Conservation (phyloP, 768 basidiomycete genomes). For the Infundibulicybe gibba region DNA sequence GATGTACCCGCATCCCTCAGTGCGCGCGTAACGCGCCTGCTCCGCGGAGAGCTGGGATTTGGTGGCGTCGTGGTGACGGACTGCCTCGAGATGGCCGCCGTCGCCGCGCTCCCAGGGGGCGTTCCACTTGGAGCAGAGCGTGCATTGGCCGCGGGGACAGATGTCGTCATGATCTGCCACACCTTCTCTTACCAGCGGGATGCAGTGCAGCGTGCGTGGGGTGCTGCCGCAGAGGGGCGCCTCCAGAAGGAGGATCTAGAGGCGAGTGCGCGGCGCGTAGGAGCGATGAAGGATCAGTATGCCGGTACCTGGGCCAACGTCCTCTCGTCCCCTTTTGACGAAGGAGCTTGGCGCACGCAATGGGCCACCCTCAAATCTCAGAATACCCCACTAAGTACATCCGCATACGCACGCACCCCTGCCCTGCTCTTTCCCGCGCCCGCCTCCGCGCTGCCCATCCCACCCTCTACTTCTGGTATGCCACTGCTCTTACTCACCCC, state of each 20-base stretch:
- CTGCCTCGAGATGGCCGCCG: slow-evolving; percentile 76
- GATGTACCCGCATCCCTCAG: slow-evolving; percentile 62
- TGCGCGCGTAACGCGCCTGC: slow-evolving; percentile 45
- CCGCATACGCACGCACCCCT: slow-evolving; percentile 44
- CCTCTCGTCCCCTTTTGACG: slow-evolving; percentile 22
- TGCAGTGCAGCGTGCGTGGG: slow-evolving; percentile 48
- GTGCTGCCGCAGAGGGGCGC: slow-evolving; percentile 42
- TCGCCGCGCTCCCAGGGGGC: slow-evolving; percentile 42
- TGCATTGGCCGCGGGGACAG: slow-evolving; percentile 60
- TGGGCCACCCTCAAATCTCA: slow-evolving; percentile 34
- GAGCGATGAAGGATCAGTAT: slow-evolving; percentile 46
- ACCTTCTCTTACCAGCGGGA: slow-evolving; percentile 48
- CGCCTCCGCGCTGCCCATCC: too few relatives aligned
- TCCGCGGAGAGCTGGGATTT: slow-evolving; percentile 50
- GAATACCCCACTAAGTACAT: slow-evolving; percentile 37
- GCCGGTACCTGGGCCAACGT: slow-evolving; percentile 42
- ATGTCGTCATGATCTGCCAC: slow-evolving; percentile 76
- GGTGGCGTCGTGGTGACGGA: slow-evolving; percentile 66
- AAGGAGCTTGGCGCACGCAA: slow-evolving; percentile 12
- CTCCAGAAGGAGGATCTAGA: slow-evolving; percentile 34
- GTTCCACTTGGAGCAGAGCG: slow-evolving; percentile 51
- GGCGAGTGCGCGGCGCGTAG: slow-evolving; percentile 43
- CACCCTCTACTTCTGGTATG: too few relatives aligned
- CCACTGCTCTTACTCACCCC: slow-evolving; percentile 58
- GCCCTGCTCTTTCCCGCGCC: too few relatives aligned